Evolutionary conservation across 768 basidiomycete species (phyloP).

Genomic region (Tylopilus sp.): DNA sequence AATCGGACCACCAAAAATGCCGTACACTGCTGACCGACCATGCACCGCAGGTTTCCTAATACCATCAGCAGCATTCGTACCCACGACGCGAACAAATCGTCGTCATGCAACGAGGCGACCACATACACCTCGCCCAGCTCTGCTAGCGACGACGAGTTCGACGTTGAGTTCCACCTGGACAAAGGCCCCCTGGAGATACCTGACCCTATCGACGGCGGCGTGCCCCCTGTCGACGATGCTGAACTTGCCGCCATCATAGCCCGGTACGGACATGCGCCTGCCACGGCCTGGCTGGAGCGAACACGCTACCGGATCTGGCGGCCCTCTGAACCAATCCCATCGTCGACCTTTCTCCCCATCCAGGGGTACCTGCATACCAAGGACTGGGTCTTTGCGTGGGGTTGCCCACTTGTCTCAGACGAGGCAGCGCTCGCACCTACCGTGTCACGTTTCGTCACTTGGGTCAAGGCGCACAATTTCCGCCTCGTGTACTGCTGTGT

Average conservation of each 20-base stretch:
- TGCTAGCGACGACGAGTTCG: conserved; percentile 1
- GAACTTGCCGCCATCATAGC: conserved; percentile 53
- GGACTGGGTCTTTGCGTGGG: conserved; percentile 47
- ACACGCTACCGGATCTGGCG: conserved; percentile 52
- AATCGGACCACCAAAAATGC: not conserved
- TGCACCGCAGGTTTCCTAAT: conserved; percentile 4
- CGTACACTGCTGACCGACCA: not conserved
- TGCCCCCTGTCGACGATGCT: conserved; percentile 6
- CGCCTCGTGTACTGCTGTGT: conserved; percentile 62
- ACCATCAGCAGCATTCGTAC: conserved; percentile 1
- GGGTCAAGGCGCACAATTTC: conserved; percentile 41
- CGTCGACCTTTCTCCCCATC: no score
- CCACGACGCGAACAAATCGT: not conserved
- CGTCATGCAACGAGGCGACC: not conserved
- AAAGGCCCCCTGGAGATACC: conserved; percentile 7
- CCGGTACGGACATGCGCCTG: conserved; percentile 61
- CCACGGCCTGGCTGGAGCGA: conserved; percentile 70
- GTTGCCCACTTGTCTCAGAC: conserved; percentile 54
- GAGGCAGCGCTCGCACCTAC: conserved; percentile 31
- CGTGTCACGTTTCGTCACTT: conserved; percentile 43
- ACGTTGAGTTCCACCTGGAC: not conserved
- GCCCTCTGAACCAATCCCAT: conserved; percentile 6
- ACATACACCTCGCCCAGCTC: not conserved
- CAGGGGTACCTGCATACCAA: no score
- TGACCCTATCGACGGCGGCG: conserved; percentile 4